A percentile compares a stretch with the other conserved stretches of the same genome.
Evolutionary conservation across 2,329 filamentous ascomycete genomes (phyloP).

Genomic region (Clarireedia sp.): DNA sequence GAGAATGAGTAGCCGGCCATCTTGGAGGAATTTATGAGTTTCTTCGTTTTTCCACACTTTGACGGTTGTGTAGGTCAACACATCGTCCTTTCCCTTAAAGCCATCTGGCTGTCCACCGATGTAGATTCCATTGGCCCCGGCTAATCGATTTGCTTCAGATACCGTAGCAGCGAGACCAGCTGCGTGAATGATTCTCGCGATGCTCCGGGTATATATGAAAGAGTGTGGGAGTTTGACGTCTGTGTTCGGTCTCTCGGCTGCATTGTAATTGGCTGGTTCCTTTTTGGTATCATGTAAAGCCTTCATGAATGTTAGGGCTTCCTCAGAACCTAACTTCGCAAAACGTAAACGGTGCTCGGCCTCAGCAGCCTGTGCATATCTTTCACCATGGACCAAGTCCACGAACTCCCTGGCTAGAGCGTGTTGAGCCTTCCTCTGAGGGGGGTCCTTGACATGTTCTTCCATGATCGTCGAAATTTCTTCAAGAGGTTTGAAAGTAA

Average conservation of each 20-base stretch:
- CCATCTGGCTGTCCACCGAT: slow-evolving; percentile 45
- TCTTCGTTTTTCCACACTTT: slow-evolving; percentile 50
- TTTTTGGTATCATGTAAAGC: background rate
- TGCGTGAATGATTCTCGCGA: slow-evolving; percentile 51
- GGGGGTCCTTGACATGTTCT: slow-evolving; percentile 58
- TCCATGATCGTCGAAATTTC: slow-evolving; percentile 62
- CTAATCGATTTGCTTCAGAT: slow-evolving; percentile 51
- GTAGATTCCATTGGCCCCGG: slow-evolving; percentile 49
- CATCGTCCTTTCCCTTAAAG: slow-evolving; percentile 36
- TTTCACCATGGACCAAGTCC: slow-evolving; percentile 65
- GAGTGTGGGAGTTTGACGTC: slow-evolving; percentile 53
- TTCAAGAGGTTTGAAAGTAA: slow-evolving; percentile 74
- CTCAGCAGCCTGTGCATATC: slow-evolving; percentile 56
- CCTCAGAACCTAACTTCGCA: slow-evolving; percentile 5
- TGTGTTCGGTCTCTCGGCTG: slow-evolving; percentile 42
- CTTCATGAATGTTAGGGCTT: background rate
- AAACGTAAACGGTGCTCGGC: slow-evolving; percentile 45
- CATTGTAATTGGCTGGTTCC: slow-evolving; percentile 12
- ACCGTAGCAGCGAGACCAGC: slow-evolving; percentile 49
- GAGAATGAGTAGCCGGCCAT: slow-evolving; percentile 49
- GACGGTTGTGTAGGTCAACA: slow-evolving; percentile 54
- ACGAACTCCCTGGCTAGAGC: slow-evolving; percentile 75
- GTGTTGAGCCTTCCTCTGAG: slow-evolving; percentile 73
- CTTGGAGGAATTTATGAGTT: slow-evolving; percentile 53
- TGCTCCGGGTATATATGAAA: slow-evolving; percentile 45